A percentile compares a stretch with the other conserved stretches of the same genome.
These are phyloP conservation scores for Colletotrichum phormii DNA, from an alignment of 2,329 filamentous ascomycete species.

Conservation along the genomic window DNA sequence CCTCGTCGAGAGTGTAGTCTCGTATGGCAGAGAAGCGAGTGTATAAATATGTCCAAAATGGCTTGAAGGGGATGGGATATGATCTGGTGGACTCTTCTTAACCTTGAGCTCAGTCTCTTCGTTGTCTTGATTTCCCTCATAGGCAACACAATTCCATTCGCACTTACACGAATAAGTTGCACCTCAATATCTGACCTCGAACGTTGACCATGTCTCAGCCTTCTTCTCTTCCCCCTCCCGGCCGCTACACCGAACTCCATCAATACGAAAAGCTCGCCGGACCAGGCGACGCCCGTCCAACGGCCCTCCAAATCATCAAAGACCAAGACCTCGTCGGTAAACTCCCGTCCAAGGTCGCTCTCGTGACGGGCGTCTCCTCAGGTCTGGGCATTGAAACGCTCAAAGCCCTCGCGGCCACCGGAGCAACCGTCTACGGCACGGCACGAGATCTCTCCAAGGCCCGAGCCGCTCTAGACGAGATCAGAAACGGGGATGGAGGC, in stretches of 20 bases:
- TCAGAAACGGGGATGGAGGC: neutral
- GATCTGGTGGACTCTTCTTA: neutral
- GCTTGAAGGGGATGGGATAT: neutral
- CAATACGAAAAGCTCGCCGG: slow-evolving; percentile 38
- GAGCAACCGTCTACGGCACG: neutral
- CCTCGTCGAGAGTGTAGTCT: too few species aligned
- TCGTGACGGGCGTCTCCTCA: slow-evolving; percentile 54
- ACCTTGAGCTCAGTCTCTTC: neutral
- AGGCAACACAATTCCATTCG: neutral
- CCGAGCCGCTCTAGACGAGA: neutral
- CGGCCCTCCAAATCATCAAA: slow-evolving; percentile 27
- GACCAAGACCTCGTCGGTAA: slow-evolving; percentile 14
- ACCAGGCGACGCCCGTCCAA: slow-evolving; percentile 26
- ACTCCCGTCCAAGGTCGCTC: slow-evolving; percentile 41
- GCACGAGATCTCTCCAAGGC: neutral
- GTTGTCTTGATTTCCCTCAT: rapidly evolving
- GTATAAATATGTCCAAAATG: too few species aligned
- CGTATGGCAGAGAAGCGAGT: too few species aligned
- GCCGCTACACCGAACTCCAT: neutral
- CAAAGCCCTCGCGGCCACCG: neutral
- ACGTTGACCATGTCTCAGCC: neutral
- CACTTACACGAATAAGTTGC: too few species aligned
- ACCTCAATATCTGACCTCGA: neutral
- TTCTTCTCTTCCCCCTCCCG: neutral
- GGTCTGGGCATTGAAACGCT: slow-evolving; percentile 38